Evolutionary conservation across 1,139 yeast genomes (phyloP), one percentile per base, ranked within the genome.

Genomic region (Candida sanyaensis): DNA sequence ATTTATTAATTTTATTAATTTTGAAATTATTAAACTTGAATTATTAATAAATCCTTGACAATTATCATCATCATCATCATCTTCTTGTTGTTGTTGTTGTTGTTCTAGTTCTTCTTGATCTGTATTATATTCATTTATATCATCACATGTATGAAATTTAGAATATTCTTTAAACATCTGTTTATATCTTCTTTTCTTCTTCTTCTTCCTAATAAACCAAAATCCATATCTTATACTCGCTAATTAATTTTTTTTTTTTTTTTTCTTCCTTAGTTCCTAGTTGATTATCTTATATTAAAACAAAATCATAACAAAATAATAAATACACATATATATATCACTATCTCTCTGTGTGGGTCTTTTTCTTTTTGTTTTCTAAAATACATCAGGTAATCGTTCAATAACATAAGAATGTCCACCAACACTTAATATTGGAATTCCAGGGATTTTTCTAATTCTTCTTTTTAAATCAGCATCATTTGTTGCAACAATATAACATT

Each of bases 401-500:
- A 93, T 86, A 37, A 88, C 97, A 65, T 92, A 93, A 2, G 91
- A 75, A 64, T 90, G 96, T 2, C 88, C 88, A 42, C 98, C 99
- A 13, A 93, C 99, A 66, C 96, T 90, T 93, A 93, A 83, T 41
- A 93, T 76, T 9, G 99, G 99, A 53, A 93, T 88, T 60, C 99
- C 99, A 1, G 98, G 99, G 12, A 93, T 91, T 68, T 93, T 93
- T 70, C 99, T 81, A 38, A 93, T 81, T 66, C 99, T 80, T 62
- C 97, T 83, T 66, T 93, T 93, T 63, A 93, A 75, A 60, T 93
- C 98, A n/a, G 96, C 97, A 84, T 93, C 99, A 67, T 93, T 93
- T 1, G 98, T 92, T 41, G 99, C 99, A 37, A 93, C 98, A 49
- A 93, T 92, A 63, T 84, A 93, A 68, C 99, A 93, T 64, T 93